These are phyloP conservation scores for Starmera pachycereana DNA, from an alignment of 805 yeast species.

Conservation along the genomic window DNA sequence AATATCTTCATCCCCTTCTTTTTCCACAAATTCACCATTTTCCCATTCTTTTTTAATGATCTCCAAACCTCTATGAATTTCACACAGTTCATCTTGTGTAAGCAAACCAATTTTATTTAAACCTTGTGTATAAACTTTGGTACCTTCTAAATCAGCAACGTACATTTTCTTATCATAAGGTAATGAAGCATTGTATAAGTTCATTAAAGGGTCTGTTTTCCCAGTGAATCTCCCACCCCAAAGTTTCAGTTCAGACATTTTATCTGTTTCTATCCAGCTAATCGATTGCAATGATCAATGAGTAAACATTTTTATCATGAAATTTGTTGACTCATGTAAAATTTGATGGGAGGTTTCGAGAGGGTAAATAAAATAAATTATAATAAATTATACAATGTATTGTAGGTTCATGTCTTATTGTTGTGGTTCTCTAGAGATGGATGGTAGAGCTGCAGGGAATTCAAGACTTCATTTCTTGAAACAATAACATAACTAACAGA, in stretches of 20 bases:
- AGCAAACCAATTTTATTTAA: conserved; percentile 69
- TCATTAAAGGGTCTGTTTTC: conserved; percentile 95
- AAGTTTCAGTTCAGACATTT: conserved; percentile 49
- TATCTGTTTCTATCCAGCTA: no score
- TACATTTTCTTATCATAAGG: conserved; percentile 96
- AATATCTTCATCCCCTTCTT: conserved; percentile 92
- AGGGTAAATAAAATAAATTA: no score
- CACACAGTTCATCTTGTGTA: conserved; percentile 58
- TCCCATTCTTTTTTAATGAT: conserved; percentile 76
- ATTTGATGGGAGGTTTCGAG: no score
- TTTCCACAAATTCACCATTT: conserved; percentile 52
- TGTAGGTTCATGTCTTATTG: no score
- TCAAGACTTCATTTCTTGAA: no score
- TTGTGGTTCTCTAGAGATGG: no score
- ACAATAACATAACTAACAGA: no score
- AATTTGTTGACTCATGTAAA: no score
- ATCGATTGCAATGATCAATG: no score
- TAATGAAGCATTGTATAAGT: conserved; percentile 89
- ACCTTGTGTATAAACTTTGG: conserved; percentile 87
- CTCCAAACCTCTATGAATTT: conserved; percentile 78
- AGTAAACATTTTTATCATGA: no score
- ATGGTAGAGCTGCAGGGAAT: no score
- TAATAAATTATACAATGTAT: no score
- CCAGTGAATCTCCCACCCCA: conserved; percentile 99
- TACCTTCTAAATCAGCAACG: conserved; percentile 88